Conservation (phyloP, 768 basidiomycete species). For the Calocybe gangraenosa region DNA sequence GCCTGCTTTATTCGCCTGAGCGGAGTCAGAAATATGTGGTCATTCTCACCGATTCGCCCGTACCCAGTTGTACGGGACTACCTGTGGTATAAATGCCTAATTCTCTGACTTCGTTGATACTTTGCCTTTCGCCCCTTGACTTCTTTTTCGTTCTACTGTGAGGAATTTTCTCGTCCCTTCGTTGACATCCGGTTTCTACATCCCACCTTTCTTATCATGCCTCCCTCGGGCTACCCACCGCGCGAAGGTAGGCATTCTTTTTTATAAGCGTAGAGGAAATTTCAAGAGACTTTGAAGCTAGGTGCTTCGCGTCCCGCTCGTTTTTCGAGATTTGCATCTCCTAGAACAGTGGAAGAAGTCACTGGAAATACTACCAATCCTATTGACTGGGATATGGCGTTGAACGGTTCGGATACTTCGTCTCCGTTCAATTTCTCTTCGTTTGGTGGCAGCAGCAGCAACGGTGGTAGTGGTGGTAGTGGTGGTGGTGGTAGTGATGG, state of each 20-base stretch:
- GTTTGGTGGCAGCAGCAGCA: background rate
- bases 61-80: conserved; percentile 1
- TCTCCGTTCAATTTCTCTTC: background rate
- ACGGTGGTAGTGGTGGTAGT: no score
- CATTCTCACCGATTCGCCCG: conserved; percentile 3
- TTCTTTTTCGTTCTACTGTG: no score
- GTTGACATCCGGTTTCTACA: no score
- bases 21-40: conserved; percentile 1
- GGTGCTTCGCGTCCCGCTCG: no score
- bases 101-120: background rate
- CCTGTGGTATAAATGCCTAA: background rate
- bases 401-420: no score
- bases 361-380: background rate
- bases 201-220: background rate
- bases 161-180: no score
- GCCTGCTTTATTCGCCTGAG: background rate
- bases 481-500: no score
- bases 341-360: no score
- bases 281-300: no score
- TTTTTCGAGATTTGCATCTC: background rate
- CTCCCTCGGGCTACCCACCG: background rate
- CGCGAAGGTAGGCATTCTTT: background rate
- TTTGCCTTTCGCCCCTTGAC: background rate
- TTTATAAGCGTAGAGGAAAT: background rate
- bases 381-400: background rate